These are phyloP conservation scores for Lactifluus piperatus DNA, from an alignment of 768 basidiomycete species.

Conservation along the genomic window DNA sequence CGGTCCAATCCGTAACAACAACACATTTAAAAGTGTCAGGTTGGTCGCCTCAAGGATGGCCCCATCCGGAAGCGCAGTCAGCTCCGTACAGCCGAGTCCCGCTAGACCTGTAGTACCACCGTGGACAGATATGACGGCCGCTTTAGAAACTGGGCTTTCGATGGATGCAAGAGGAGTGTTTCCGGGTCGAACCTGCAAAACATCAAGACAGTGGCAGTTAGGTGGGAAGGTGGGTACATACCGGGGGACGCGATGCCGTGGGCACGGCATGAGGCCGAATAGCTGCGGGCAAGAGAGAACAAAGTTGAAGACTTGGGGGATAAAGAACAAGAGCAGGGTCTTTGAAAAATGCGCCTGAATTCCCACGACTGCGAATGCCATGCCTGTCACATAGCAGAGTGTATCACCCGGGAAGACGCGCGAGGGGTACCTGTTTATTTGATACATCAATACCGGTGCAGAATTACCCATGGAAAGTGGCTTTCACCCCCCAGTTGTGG, in stretches of 20 bases:
- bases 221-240: constrained; percentile 32
- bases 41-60: constrained; percentile 70
- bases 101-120: constrained; percentile 53
- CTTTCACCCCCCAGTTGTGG: constrained; percentile 81
- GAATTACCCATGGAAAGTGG: neutral
- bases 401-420: constrained; percentile 94
- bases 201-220: neutral
- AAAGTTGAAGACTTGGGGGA: constrained; percentile 98
- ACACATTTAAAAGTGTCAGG: constrained; percentile 82
- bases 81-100: constrained; percentile 53
- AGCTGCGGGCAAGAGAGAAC: constrained; percentile 89
- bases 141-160: constrained; percentile 50
- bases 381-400: constrained; percentile 93
- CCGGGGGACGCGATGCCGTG: constrained; percentile 89
- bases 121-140: constrained; percentile 48
- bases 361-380: constrained; percentile 97
- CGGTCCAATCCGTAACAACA: constrained; percentile 72
- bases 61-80: constrained; percentile 47
- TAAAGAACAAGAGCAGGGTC: constrained; percentile 91
- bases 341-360: constrained; percentile 98
- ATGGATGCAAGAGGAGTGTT: constrained; percentile 74
- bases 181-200: constrained; percentile 57
- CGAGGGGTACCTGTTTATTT: constrained; percentile 77
- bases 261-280: constrained; percentile 89
- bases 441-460: neutral